These are phyloP conservation scores for Penicillium expansum DNA, from an alignment of 2,329 filamentous ascomycete species.

Conservation along the genomic window DNA sequence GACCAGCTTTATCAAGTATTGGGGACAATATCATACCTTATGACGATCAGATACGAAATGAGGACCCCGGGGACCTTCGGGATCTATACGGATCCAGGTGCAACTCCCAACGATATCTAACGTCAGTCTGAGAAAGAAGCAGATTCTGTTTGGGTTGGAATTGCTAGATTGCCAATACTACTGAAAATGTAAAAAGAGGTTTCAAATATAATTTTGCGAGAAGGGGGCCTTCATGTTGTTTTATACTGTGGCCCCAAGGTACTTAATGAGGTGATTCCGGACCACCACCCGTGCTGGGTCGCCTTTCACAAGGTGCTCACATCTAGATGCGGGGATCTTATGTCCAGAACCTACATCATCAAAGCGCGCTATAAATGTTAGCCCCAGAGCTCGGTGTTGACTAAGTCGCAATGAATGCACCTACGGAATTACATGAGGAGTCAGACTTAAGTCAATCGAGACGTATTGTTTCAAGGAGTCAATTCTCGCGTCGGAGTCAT, in stretches of 20 bases:
- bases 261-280: conserved; percentile 5
- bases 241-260: conserved; percentile 3
- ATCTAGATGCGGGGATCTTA: background rate
- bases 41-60: conserved; percentile 8
- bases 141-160: background rate
- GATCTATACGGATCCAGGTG: background rate
- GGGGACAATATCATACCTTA: background rate
- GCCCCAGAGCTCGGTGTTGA: background rate
- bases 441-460: background rate
- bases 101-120: background rate
- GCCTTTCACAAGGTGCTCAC: conserved; percentile 5
- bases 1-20: background rate
- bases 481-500: background rate
- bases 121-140: background rate
- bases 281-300: background rate
- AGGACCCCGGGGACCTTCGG: conserved; percentile 5
- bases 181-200: background rate
- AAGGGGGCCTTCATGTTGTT: background rate
- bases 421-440: background rate
- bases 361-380: background rate
- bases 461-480: background rate
- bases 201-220: background rate
- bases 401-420: too few relatives aligned
- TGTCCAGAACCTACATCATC: background rate
- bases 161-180: background rate